These are phyloP conservation scores for Sugiyamaella chiloensis DNA, from an alignment of 805 yeast species.

Conservation along the genomic window DNA sequence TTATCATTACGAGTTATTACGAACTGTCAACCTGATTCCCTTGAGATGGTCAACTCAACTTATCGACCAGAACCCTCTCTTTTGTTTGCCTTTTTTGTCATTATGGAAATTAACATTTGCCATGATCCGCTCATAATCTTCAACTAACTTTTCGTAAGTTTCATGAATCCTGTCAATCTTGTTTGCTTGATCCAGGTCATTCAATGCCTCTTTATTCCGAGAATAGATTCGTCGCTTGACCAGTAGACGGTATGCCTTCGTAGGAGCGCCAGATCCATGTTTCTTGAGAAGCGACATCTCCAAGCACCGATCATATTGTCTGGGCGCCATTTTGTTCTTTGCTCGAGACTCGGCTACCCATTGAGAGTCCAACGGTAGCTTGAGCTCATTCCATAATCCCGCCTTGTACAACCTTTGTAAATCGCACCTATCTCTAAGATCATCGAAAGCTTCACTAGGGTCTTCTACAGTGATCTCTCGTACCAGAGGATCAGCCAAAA, in stretches of 20 bases:
- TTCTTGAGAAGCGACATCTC: constrained; percentile 66
- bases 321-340: constrained; percentile 58
- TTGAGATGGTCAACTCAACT: no score
- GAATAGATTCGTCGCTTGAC: constrained; percentile 73
- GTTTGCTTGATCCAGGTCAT: constrained; percentile 49
- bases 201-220: constrained; percentile 76
- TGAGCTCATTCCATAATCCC: constrained; percentile 16
- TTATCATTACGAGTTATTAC: no score
- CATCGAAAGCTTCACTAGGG: constrained; percentile 90
- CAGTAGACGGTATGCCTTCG: constrained; percentile 42
- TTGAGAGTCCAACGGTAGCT: constrained; percentile 30
- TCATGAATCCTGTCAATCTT: constrained; percentile 68
- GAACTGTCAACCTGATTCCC: no score
- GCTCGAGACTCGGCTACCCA: constrained; percentile 44
- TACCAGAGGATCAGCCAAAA: constrained; percentile 53
- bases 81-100: constrained; percentile 17
- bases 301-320: constrained; percentile 72
- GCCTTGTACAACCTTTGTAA: constrained; percentile 45
- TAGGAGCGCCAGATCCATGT: constrained; percentile 55
- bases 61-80: no score
- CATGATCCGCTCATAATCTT: constrained; percentile 65
- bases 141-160: constrained; percentile 65
- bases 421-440: constrained; percentile 81
- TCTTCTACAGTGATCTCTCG: constrained; percentile 87
- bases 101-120: constrained; percentile 21